These are phyloP conservation scores for Cyclotella cryptica DNA, from an alignment of 108 stramenopile species.

Conservation along the genomic window DNA sequence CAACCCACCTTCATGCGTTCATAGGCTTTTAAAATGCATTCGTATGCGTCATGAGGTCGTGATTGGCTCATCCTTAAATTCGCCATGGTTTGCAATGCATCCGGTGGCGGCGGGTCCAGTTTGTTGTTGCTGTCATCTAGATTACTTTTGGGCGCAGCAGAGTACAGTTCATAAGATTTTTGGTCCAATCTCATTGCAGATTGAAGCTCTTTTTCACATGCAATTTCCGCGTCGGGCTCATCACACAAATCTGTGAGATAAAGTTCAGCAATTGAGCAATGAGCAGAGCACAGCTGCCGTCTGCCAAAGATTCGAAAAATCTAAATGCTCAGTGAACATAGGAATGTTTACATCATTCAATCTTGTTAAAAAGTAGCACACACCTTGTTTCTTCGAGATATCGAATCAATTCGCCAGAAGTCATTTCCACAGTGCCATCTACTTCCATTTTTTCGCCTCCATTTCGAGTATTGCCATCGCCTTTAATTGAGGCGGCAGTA, in stretches of 20 bases:
- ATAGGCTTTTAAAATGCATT: conserved; percentile 70
- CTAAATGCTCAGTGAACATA: not conserved
- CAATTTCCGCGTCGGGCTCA: conserved; percentile 81
- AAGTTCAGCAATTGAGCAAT: conserved; percentile 84
- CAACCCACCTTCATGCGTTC: conserved; percentile 78
- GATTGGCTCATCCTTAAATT: conserved; percentile 83
- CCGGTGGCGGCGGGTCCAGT: conserved; percentile 58
- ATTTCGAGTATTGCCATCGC: not conserved
- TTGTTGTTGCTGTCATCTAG: not conserved
- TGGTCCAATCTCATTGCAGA: conserved; percentile 67
- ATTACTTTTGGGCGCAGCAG: conserved; percentile 12
- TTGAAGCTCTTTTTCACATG: conserved; percentile 69
- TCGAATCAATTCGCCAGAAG: conserved; percentile 18
- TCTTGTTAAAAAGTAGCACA: not conserved
- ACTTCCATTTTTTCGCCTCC: conserved; percentile 26
- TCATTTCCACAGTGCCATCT: conserved; percentile 34
- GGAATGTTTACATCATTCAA: not conserved
- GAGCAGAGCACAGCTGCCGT: conserved; percentile 76
- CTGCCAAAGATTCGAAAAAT: conserved; percentile 16
- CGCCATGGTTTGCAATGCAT: conserved; percentile 88
- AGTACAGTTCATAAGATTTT: conserved; percentile 16
- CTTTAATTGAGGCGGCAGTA: not conserved
- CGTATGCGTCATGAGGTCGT: conserved; percentile 67
- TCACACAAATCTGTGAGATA: conserved; percentile 92
- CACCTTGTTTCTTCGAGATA: conserved; percentile 47